Base-by-base conservation (phyloP, 2,329 filamentous ascomycete genomes). In the Escovopsis sp. region DNA sequence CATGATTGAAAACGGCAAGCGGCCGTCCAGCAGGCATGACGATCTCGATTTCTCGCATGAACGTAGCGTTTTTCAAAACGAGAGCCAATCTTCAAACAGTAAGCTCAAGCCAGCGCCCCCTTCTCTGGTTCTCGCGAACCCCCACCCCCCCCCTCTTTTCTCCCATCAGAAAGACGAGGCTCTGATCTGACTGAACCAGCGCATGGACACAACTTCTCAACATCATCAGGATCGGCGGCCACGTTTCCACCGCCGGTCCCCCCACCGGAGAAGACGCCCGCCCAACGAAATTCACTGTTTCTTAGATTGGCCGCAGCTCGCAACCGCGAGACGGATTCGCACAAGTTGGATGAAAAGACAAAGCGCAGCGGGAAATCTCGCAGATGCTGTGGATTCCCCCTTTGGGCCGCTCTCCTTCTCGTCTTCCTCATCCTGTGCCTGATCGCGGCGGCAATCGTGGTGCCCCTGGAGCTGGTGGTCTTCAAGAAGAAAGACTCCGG, bases 1-100 rank as follows among this genome's bases (percentile, higher is more conserved):
- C 0, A 87, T 94, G 61, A 79, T 98, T 44, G 89, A 96, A 53
- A 79, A 79, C 49, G 89, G 89, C 11, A 80, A 67, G 48, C 65
- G 76, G 49, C 76, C 76, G 25, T 74, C 66, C 16, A 81, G 76
- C 52, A 68, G 71, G 13, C 62, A 76, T 39, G 70, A 74, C 35
- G 68, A 72, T 15, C 54, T 77, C 12, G 62, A 63, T 34, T 76
- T 68, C 44, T 63, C 68, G 1, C 60, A 64, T 15, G 67, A 68
- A 38, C 62, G 65, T 46, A 59, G 57, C 40, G 53, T 54, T 43
- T 50, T 56, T 45, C 58, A 64, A 39, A 50, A 53, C 14, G 64
- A 65, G 35, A 65, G 61, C 45, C 61, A 65, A 16, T 52, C 54
- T 24, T 62, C 58, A 9, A 30, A 30, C 43, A 56, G 66, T 67